Conservation (phyloP, 805 yeast genomes). For the Vanderwaltozyma yarrowii region DNA sequence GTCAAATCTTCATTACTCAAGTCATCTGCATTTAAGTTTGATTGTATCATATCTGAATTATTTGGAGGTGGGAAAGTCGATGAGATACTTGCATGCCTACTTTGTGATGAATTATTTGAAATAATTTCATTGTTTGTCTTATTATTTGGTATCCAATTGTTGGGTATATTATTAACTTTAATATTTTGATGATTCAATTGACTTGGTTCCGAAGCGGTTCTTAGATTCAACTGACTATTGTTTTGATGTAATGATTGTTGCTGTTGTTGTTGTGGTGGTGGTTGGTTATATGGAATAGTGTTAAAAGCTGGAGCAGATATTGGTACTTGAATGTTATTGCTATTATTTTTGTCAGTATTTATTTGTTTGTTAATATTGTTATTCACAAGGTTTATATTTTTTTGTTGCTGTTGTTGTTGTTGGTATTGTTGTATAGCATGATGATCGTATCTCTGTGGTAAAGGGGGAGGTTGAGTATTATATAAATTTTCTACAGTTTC, state of each 20-base stretch:
- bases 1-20: neutral
- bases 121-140: too few species aligned
- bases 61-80: too few species aligned
- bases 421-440: neutral
- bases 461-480: conserved; percentile 21
- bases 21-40: neutral
- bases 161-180: neutral
- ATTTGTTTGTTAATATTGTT: neutral
- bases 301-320: neutral
- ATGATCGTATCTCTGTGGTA: conserved; percentile 18
- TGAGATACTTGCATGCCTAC: too few species aligned
- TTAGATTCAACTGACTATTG: neutral
- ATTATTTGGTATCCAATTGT: too few species aligned
- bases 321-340: too few species aligned
- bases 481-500: conserved; percentile 30
- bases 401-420: neutral
- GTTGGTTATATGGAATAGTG: conserved; percentile 1
- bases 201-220: neutral
- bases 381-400: neutral
- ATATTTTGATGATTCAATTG: neutral
- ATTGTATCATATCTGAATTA: too few species aligned
- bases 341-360: too few species aligned
- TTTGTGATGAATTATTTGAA: too few species aligned
- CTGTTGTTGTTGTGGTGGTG: conserved; percentile 4
- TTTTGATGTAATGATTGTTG: conserved; percentile 1